Evolutionary conservation across 495 filamentous ascomycete genomes (phyloP), one percentile per base, ranked within the genome.

Genomic region (Parathielavia appendiculata): DNA sequence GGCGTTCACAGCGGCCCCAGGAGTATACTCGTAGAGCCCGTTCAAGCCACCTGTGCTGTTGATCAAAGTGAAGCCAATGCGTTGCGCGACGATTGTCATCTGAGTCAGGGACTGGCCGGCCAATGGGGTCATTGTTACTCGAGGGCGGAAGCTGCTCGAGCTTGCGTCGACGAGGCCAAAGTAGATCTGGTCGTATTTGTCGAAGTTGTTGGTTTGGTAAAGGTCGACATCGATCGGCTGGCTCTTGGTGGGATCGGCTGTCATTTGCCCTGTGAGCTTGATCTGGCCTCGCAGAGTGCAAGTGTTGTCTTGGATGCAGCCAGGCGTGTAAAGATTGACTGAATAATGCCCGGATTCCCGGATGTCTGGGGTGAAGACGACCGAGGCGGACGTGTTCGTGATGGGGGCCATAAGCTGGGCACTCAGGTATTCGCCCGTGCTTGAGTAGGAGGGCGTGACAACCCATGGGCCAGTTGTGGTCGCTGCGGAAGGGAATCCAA

Each of bases 131-230:
- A 99, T 74, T 2, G 90, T 96, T 51, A 99, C 84, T 17, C 79
- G 81, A 26, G 93, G 91, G 20, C 86, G 83, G 74, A 97, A 97
- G 20, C 78, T 79, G 61, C 77, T 77, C 35, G 83, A 86, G 60
- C 78, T 85, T 32, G 83, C 84, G 66, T 97, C 91, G 55, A 99
- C 83, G 58, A 81, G 81, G 9, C 91, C 95, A 57, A 83, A 84
- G 69, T 91, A 96, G 57, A 97, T 83, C 55, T 86, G 83, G 65
- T 97, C 95, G 62, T 93, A 96, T 72, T 97, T 99, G 74, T 96
- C 90, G 66, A 85, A 90, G 62, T 90, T 74, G 71, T 97, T 97
- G 17, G 91, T 96, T 74, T 99, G 95, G 67, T 79, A 92, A 13
- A 95, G 79, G 73, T 30, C 80, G 72, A 55, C 74, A 54, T 73